These are phyloP conservation scores for Arachnomyces sp. DNA, from an alignment of 2,329 filamentous ascomycete species.

Conservation along the genomic window DNA sequence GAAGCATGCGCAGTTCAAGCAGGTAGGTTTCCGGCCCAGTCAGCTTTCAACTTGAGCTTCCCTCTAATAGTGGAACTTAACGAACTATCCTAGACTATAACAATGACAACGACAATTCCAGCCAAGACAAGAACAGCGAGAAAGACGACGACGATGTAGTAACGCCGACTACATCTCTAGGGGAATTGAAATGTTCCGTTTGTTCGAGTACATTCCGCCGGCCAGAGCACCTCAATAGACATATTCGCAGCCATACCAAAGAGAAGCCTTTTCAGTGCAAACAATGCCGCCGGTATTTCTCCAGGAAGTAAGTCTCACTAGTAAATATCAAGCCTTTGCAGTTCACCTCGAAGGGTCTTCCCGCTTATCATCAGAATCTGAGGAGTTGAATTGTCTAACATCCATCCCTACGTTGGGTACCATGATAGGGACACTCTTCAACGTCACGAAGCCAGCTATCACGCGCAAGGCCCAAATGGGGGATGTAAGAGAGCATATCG, in stretches of 20 bases:
- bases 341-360: no score
- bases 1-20: no score
- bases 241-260: conserved; percentile 33
- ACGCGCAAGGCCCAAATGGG: conserved; percentile 25
- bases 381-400: neutral
- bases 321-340: no score
- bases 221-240: conserved; percentile 35
- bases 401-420: no score
- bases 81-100: no score
- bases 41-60: no score
- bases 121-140: no score
- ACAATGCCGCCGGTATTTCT: conserved; percentile 35
- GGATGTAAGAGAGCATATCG: conserved; percentile 30
- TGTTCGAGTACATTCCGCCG: conserved; percentile 32
- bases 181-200: conserved; percentile 25
- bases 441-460: conserved; percentile 32
- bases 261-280: conserved; percentile 32
- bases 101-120: no score
- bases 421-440: conserved; percentile 31
- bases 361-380: neutral
- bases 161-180: conserved; percentile 2
- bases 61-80: no score
- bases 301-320: conserved; percentile 27
- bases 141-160: no score
- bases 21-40: no score